Evolutionary conservation across 2,329 filamentous ascomycete genomes (phyloP).

Genomic region (Colletotrichum sp.): DNA sequence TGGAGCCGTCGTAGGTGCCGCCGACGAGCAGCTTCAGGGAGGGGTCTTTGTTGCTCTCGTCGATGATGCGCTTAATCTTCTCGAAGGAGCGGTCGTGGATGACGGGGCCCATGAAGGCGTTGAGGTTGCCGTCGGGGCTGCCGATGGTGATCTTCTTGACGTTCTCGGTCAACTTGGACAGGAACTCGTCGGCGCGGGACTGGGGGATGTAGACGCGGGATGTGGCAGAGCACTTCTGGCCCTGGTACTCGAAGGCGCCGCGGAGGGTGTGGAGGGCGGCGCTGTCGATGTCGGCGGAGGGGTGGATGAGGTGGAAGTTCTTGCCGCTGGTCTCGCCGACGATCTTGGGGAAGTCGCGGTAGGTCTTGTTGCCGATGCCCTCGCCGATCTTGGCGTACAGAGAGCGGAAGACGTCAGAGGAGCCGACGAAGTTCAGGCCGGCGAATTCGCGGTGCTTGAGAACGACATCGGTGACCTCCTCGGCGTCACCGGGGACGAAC

Average conservation of each 20-base stretch:
- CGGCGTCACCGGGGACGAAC: slow-evolving; percentile 41
- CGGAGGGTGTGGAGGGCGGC: slow-evolving; percentile 51
- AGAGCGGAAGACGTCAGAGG: slow-evolving; percentile 39
- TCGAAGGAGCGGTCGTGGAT: slow-evolving; percentile 52
- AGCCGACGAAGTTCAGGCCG: slow-evolving; percentile 41
- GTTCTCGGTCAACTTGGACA: slow-evolving; percentile 26
- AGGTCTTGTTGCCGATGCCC: slow-evolving; percentile 28
- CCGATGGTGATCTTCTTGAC: slow-evolving; percentile 31
- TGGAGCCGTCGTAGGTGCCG: slow-evolving; percentile 49
- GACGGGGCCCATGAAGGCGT: slow-evolving; percentile 51
- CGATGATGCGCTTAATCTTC: slow-evolving; percentile 49
- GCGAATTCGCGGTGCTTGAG: slow-evolving; percentile 40
- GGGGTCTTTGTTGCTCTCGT: slow-evolving; percentile 45
- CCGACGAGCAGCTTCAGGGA: slow-evolving; percentile 48
- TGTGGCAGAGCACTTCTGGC: slow-evolving; percentile 57
- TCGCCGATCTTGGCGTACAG: slow-evolving; percentile 35
- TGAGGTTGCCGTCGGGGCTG: slow-evolving; percentile 33
- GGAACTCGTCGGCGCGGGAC: slow-evolving; percentile 40
- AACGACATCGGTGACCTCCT: slow-evolving; percentile 35
- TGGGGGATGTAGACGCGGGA: slow-evolving; percentile 61
- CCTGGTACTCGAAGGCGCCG: slow-evolving; percentile 55
- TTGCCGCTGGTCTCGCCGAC: slow-evolving; percentile 58
- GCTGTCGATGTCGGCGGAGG: slow-evolving; percentile 49
- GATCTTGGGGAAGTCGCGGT: slow-evolving; percentile 45
- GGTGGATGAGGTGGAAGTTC: slow-evolving; percentile 57